A percentile compares a stretch with the other conserved stretches of the same genome.
These are phyloP conservation scores for Podosphaera xanthii DNA, from an alignment of 2,329 filamentous ascomycete genomes.

Conservation along the genomic window DNA sequence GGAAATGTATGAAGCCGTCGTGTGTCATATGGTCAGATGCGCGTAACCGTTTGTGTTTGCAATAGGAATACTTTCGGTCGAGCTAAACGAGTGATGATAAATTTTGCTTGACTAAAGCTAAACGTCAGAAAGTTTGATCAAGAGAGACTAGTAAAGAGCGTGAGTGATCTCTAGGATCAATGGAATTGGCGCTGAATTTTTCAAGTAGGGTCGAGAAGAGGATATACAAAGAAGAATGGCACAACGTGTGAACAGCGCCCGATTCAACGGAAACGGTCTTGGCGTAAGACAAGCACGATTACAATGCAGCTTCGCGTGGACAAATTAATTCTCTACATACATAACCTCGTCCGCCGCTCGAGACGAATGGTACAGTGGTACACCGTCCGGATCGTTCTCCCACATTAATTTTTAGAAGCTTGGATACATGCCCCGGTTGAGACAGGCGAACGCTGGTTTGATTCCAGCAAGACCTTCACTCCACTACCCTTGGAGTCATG, in stretches of 20 bases:
- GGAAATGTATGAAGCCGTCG: not conserved
- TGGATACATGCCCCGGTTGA: too few species aligned
- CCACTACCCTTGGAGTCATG: too few species aligned
- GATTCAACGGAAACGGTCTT: not conserved
- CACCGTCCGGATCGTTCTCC: too few species aligned
- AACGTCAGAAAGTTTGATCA: too few species aligned
- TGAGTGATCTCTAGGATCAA: not conserved
- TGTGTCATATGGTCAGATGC: not conserved
- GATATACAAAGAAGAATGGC: not conserved
- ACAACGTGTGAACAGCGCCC: not conserved
- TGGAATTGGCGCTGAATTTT: not conserved
- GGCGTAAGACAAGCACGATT: not conserved
- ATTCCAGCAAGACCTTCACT: too few species aligned
- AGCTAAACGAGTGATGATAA: not conserved
- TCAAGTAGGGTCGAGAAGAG: not conserved
- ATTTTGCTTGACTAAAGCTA: not conserved
- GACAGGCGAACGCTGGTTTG: too few species aligned
- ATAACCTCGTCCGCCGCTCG: too few species aligned
- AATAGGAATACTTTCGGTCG: not conserved
- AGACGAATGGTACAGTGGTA: too few species aligned
- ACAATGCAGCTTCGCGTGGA: not conserved
- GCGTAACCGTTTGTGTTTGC: not conserved
- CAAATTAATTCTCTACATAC: too few species aligned
- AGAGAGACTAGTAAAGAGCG: not conserved
- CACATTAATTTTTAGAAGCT: too few species aligned